Percentiles rank a stretch among this genome's conserved stretches.
Conservation (phyloP, 2,329 filamentous ascomycete genomes). For the Talaromyces funiculosus region DNA sequence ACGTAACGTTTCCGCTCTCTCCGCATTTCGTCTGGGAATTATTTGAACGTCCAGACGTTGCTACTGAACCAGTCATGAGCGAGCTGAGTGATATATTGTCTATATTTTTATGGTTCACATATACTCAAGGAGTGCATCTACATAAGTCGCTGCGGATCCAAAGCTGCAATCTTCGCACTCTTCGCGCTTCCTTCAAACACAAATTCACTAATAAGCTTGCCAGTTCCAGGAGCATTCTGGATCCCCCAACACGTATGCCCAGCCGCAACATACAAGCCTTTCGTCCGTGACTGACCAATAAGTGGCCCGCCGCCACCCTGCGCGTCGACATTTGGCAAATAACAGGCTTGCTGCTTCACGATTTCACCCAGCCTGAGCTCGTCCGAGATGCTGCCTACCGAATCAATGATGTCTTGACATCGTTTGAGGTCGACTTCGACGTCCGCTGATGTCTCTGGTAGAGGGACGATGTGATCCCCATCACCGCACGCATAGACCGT, state of each 20-base stretch:
- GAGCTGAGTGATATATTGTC: not conserved
- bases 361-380: slow-evolving; percentile 63
- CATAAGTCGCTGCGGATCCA: slow-evolving; percentile 61
- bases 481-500: slow-evolving; percentile 95
- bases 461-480: slow-evolving; percentile 66
- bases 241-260: slow-evolving; percentile 99
- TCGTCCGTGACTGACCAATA: slow-evolving; percentile 66
- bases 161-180: slow-evolving; percentile 59
- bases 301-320: slow-evolving; percentile 61
- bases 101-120: not conserved
- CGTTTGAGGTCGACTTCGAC: slow-evolving; percentile 69
- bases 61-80: not conserved
- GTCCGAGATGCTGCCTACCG: slow-evolving; percentile 55
- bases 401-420: slow-evolving; percentile 80
- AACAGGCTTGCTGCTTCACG: slow-evolving; percentile 79
- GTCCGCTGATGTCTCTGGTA: slow-evolving; percentile 69
- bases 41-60: not conserved
- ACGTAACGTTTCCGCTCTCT: slow-evolving; percentile 12
- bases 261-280: slow-evolving; percentile 72
- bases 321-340: slow-evolving; percentile 69
- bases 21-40: not conserved
- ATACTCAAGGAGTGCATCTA: slow-evolving; percentile 15
- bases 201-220: slow-evolving; percentile 72
- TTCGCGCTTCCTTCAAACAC: slow-evolving; percentile 65
- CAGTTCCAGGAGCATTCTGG: slow-evolving; percentile 87